Percentiles rank a stretch among this genome's conserved stretches.
These are phyloP conservation scores for Pythium graminicola DNA, from an alignment of 352 stramenopile species.

Conservation along the genomic window DNA sequence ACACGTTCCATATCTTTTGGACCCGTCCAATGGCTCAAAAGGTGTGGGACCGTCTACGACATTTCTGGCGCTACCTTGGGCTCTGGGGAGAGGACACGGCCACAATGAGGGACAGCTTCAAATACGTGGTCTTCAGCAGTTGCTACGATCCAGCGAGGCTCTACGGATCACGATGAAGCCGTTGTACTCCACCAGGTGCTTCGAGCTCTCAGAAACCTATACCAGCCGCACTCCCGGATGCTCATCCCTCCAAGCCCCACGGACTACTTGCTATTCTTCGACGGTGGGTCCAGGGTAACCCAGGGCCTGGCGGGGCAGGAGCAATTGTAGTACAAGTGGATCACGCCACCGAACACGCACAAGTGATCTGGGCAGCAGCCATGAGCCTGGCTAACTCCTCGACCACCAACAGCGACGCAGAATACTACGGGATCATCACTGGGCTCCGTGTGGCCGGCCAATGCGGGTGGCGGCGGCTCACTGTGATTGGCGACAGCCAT, in stretches of 20 bases:
- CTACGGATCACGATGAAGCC: too few species aligned
- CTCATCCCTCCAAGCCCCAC: neutral
- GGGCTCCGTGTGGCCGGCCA: neutral
- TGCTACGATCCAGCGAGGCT: too few species aligned
- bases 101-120: too few species aligned
- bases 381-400: neutral
- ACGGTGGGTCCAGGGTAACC: conserved; percentile 1
- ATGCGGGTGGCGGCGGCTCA: neutral
- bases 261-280: neutral
- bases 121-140: too few species aligned
- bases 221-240: too few species aligned
- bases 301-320: neutral
- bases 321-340: neutral
- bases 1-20: conserved; percentile 1
- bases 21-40: neutral
- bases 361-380: neutral
- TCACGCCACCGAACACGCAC: neutral
- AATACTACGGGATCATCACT: neutral
- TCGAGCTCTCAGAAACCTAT: too few species aligned
- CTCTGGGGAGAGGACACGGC: too few species aligned
- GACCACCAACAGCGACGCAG: neutral
- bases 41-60: neutral
- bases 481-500: conserved; percentile 1
- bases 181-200: too few species aligned
- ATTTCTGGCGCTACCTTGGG: neutral